These are phyloP conservation scores for Luzula sylvatica DNA, from an alignment of 176 grass and related monocot genomes.

Conservation along the genomic window DNA sequence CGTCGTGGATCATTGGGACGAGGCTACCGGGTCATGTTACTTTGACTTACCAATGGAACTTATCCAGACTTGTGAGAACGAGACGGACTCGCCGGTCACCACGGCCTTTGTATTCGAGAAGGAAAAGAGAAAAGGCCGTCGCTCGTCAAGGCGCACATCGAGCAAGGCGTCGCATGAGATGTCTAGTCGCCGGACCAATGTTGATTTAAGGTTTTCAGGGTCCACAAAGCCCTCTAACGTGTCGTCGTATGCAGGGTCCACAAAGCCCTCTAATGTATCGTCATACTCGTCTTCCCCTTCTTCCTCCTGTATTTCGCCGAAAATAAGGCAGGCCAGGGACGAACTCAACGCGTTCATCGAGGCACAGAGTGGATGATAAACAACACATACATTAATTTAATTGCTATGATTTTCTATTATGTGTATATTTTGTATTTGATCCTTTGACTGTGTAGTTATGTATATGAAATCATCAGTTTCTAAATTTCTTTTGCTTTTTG, in stretches of 20 bases:
- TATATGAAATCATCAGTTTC: not conserved
- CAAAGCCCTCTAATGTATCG: constrained; percentile 9
- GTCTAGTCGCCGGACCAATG: constrained; percentile 9
- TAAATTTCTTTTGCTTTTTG: not conserved
- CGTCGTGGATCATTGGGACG: constrained; percentile 7
- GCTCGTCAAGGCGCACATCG: constrained; percentile 19
- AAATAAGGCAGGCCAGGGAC: constrained; percentile 1
- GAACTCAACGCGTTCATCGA: constrained; percentile 21
- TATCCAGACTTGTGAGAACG: constrained; percentile 29
- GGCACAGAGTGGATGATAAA: constrained; percentile 15
- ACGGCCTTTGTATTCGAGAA: constrained; percentile 74
- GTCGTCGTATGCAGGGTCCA: constrained; percentile 12
- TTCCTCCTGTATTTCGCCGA: constrained; percentile 9
- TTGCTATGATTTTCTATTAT: constrained; percentile 1
- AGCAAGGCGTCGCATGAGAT: constrained; percentile 21
- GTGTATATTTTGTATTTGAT: constrained; percentile 12
- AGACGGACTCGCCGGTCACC: constrained; percentile 35
- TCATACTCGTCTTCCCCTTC: constrained; percentile 15
- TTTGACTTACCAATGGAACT: constrained; percentile 81
- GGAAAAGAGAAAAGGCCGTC: constrained; percentile 33
- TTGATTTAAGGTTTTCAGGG: constrained; percentile 21
- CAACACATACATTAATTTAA: not conserved
- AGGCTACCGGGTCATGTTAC: constrained; percentile 7
- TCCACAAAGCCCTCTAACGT: constrained; percentile 20
- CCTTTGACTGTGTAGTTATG: constrained; percentile 5